Base-by-base conservation (phyloP, 495 filamentous ascomycete genomes). In the Jackrogersella minutella region DNA sequence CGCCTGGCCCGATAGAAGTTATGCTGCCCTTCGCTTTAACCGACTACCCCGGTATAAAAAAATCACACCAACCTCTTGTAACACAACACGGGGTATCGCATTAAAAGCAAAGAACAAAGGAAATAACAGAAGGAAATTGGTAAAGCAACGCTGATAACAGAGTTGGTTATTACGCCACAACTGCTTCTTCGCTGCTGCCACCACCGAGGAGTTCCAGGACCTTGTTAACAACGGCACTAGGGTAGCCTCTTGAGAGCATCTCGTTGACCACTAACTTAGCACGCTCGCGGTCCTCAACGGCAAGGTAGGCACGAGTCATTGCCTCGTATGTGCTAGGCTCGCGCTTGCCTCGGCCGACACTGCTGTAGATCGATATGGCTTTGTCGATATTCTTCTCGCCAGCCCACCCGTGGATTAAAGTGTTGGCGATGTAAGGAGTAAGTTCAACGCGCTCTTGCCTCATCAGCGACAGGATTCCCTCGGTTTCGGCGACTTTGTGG, bases 301-400 rank as follows among this genome's bases (percentile, higher is more conserved):
- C 85, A 47, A 98, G 83, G 81, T 90, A 97, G 0, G 96, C 96
- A 19, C 96, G 86, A 16, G 93, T 97, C 96, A 99, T 99, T 33
- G 94, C 93, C 79, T 99, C 95, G 74, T 99, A 99, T n/a, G 95
- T 99, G 79, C 92, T 97, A 5, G 95, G 95, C 79, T 99, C 95
- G 24, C 95, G 87, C 80, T 90, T 91, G 28, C 86, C 83, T 22
- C 82, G 82, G 31, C 87, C 85, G 34, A 99, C 85, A 44, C 84
- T 80, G 36, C 89, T 83, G 74, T 96, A 99, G 66, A 97, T 86
- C 5, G 82, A 80, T 76, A 89, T 86, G 34, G 92, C 91, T 76
- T 91, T 93, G 52, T 75, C 77, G 22, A 99, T 91, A 56, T 93
- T 85, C 76, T 89, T 90, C 75, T 91, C 91, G 26, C 86, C 80